Percentiles rank a stretch among this genome's conserved stretches.
Conservation (phyloP, 345 rosid species). For the Eucalyptus marginata region DNA sequence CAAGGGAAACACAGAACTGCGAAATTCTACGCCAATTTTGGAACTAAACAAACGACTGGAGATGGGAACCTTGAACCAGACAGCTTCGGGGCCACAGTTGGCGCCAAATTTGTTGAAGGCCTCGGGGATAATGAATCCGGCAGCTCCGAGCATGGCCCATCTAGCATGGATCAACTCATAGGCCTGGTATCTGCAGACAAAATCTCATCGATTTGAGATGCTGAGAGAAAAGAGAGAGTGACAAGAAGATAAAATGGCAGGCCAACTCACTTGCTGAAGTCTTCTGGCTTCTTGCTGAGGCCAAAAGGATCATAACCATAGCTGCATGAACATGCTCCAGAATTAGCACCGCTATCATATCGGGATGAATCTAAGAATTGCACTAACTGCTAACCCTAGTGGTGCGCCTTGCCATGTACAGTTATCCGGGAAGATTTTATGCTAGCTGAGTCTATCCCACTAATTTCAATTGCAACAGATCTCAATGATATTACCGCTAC, state of each 20-base stretch:
- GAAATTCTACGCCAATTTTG: neutral
- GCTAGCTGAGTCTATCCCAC: neutral
- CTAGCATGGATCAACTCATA: slow-evolving; percentile 86
- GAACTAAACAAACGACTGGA: neutral
- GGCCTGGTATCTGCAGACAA: slow-evolving; percentile 61
- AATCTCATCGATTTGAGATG: neutral
- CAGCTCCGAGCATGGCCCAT: slow-evolving; percentile 99
- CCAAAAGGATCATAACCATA: slow-evolving; percentile 98
- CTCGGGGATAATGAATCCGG: slow-evolving; percentile 91
- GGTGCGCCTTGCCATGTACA: neutral
- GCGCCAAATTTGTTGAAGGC: slow-evolving; percentile 96
- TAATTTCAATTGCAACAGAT: neutral
- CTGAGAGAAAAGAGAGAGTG: neutral
- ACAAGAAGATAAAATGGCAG: neutral
- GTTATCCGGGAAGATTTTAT: neutral
- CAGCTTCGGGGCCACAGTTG: slow-evolving; percentile 98
- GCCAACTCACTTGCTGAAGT: slow-evolving; percentile 69
- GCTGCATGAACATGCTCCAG: slow-evolving; percentile 19
- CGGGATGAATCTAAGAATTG: neutral
- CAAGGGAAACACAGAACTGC: neutral
- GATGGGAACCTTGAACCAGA: slow-evolving; percentile 74
- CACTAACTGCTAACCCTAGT: neutral
- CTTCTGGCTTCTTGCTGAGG: slow-evolving; percentile 84
- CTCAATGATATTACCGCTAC: neutral
- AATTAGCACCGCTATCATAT: neutral